These are phyloP conservation scores for Cordyceps cateniannulata DNA, from an alignment of 2,329 filamentous ascomycete species.

Conservation along the genomic window DNA sequence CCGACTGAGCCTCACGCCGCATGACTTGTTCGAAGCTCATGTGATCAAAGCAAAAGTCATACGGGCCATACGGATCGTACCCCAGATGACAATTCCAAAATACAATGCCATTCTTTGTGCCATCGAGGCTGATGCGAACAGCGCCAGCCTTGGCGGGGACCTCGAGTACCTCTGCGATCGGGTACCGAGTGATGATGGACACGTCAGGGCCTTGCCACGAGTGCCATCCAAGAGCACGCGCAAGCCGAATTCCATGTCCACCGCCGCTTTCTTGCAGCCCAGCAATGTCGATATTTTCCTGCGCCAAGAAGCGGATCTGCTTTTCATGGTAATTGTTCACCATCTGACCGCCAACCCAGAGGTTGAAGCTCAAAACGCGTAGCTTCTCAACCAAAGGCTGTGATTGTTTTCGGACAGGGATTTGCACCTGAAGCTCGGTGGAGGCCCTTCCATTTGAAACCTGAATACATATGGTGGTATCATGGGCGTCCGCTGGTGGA, in stretches of 20 bases:
- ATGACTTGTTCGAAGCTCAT: conserved; percentile 28
- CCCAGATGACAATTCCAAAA: conserved; percentile 32
- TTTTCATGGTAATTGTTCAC: conserved; percentile 32
- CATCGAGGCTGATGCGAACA: conserved; percentile 31
- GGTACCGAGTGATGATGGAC: conserved; percentile 33
- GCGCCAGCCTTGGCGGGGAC: conserved; percentile 23
- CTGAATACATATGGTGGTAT: conserved; percentile 21
- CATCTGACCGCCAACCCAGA: conserved; percentile 32
- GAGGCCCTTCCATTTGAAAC: conserved; percentile 20
- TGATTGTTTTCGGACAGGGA: conserved; percentile 24
- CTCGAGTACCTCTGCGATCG: conserved; percentile 26
- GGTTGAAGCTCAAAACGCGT: conserved; percentile 32
- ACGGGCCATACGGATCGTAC: conserved; percentile 35
- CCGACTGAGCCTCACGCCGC: conserved; percentile 27
- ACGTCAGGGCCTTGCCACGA: conserved; percentile 27
- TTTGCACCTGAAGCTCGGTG: conserved; percentile 22
- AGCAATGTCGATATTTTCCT: conserved; percentile 28
- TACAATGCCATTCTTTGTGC: conserved; percentile 24
- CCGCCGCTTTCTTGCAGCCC: conserved; percentile 31
- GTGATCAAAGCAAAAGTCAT: conserved; percentile 35
- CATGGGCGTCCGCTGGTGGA: conserved; percentile 19
- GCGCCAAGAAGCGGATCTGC: conserved; percentile 30
- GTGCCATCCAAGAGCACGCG: conserved; percentile 33
- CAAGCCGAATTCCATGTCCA: conserved; percentile 26
- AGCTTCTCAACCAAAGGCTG: conserved; percentile 26